These are phyloP conservation scores for Geranium incanum DNA, from an alignment of 441 rosid genomes.

Conservation along the genomic window DNA sequence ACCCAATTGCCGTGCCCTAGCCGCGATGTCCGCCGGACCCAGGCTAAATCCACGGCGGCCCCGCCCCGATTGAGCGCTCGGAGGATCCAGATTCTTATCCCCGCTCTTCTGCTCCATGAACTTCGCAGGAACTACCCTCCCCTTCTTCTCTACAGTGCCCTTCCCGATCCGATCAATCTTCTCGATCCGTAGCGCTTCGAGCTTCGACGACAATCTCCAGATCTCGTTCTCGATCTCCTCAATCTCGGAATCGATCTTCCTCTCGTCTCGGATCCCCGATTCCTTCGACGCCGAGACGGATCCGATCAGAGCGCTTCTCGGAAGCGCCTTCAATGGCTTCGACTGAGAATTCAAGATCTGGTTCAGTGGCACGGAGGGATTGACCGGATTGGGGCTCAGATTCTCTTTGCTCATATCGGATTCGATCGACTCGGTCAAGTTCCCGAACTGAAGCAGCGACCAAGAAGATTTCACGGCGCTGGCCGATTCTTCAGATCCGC, in stretches of 20 bases:
- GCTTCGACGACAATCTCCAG: slow-evolving; percentile 45
- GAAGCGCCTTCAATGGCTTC: slow-evolving; percentile 23
- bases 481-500: slow-evolving; percentile 38
- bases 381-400: slow-evolving; percentile 33
- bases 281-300: slow-evolving; percentile 27
- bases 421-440: slow-evolving; percentile 42
- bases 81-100: slow-evolving; percentile 24
- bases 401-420: slow-evolving; percentile 67
- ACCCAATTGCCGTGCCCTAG: slow-evolving; percentile 34
- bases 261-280: slow-evolving; percentile 30
- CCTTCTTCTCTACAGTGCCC: slow-evolving; percentile 35
- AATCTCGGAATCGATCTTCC: slow-evolving; percentile 65
- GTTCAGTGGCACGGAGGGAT: slow-evolving; percentile 31
- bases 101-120: slow-evolving; percentile 62
- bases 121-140: slow-evolving; percentile 62
- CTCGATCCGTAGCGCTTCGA: slow-evolving; percentile 64
- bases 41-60: slow-evolving; percentile 70
- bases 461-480: slow-evolving; percentile 38
- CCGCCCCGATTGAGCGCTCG: slow-evolving; percentile 34
- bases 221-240: slow-evolving; percentile 74
- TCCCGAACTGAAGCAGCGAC: slow-evolving; percentile 32
- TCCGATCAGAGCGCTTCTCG: slow-evolving; percentile 15
- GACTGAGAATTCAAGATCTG: slow-evolving; percentile 19
- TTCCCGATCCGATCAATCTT: slow-evolving; percentile 46
- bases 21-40: slow-evolving; percentile 71